phyloP scores from a whole-genome alignment of 2,329 filamentous ascomycete species.

The Calonectria hongkongensis region DNA sequence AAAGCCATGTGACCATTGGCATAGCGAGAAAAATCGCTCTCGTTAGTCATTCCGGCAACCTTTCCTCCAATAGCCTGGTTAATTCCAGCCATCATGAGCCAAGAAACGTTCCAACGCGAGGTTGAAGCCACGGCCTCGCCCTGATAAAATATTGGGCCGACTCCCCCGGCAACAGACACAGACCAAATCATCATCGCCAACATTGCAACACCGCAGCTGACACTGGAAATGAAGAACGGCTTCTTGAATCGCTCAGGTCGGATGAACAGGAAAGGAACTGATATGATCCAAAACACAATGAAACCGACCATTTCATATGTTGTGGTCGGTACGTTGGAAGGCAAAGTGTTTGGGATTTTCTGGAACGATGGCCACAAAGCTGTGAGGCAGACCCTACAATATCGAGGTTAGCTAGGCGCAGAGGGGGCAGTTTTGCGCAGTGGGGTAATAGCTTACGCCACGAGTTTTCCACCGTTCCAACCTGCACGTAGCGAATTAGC shows the following conservation, averaged over 20 bases:
- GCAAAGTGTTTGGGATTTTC: conserved; percentile 57
- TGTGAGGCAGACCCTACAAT: conserved; percentile 13
- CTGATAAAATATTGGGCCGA: conserved; percentile 64
- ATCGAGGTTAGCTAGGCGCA: background rate
- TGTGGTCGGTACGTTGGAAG: conserved; percentile 60
- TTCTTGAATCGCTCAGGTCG: conserved; percentile 69
- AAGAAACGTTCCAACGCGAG: conserved; percentile 46
- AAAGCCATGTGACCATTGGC: conserved; percentile 48
- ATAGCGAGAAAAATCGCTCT: conserved; percentile 56
- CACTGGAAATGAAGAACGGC: conserved; percentile 65
- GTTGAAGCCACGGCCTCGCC: conserved; percentile 46
- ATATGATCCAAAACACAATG: conserved; percentile 63
- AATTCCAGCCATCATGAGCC: conserved; percentile 55
- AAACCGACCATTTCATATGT: conserved; percentile 70
- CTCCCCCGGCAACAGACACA: conserved; percentile 64
- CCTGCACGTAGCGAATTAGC: background rate
- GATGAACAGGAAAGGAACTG: conserved; percentile 68
- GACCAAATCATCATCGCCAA: conserved; percentile 70
- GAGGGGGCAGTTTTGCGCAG: background rate
- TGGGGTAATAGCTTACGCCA: background rate
- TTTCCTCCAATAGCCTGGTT: conserved; percentile 55
- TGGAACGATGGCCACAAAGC: conserved; percentile 24
- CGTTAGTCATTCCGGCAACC: conserved; percentile 56
- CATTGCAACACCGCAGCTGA: conserved; percentile 67
- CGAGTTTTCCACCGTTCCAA: conserved; percentile 27